Evolutionary conservation across 2,329 filamentous ascomycete species (phyloP).

Genomic region (Gyromitra esculenta): DNA sequence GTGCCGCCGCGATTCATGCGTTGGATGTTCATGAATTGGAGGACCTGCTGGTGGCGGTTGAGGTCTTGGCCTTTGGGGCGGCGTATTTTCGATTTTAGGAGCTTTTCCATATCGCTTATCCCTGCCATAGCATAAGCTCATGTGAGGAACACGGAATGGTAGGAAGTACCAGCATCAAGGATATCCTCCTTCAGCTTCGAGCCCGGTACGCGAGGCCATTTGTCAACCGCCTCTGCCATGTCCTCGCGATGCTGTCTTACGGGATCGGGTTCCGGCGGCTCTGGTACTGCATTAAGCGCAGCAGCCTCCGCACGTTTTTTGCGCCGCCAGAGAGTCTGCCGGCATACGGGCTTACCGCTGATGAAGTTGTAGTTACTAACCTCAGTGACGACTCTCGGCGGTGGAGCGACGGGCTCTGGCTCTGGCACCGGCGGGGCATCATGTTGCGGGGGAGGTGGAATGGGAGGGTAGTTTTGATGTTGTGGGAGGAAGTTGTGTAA

Average conservation of each 20-base stretch:
- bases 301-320: slow-evolving; percentile 42
- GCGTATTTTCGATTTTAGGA: slow-evolving; percentile 42
- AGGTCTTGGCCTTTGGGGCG: slow-evolving; percentile 43
- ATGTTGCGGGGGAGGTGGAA: not conserved
- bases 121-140: slow-evolving; percentile 17
- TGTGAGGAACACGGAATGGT: not conserved
- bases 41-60: slow-evolving; percentile 40
- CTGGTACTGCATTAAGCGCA: slow-evolving; percentile 15
- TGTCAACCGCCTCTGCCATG: slow-evolving; percentile 30
- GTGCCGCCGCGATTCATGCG: slow-evolving; percentile 36
- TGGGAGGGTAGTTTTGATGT: slow-evolving; percentile 12
- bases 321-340: slow-evolving; percentile 45
- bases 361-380: slow-evolving; percentile 33
- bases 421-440: not conserved
- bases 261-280: slow-evolving; percentile 30
- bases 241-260: slow-evolving; percentile 35
- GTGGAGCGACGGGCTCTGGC: not conserved
- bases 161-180: slow-evolving; percentile 28
- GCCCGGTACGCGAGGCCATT: slow-evolving; percentile 33
- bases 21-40: slow-evolving; percentile 48
- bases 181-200: slow-evolving; percentile 40
- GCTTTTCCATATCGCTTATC: slow-evolving; percentile 47
- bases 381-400: not conserved
- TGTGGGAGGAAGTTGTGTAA: slow-evolving; percentile 5
- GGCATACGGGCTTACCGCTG: slow-evolving; percentile 36